phyloP scores from a whole-genome alignment of 768 basidiomycete species.

The Russula sp. region DNA sequence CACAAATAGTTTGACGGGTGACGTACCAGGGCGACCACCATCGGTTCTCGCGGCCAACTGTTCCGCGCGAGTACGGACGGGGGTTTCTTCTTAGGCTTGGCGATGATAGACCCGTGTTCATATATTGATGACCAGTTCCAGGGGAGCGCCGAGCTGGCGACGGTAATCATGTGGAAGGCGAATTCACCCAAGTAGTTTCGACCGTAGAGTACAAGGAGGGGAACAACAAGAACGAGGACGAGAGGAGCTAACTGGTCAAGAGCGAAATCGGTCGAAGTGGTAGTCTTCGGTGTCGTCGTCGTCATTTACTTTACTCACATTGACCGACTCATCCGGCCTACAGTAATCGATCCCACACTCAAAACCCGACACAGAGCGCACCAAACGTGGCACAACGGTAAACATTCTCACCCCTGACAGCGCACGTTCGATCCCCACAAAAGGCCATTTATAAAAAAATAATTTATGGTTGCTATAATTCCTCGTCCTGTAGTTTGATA shows the following conservation, averaged over 20 bases:
- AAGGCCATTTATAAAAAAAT: neutral
- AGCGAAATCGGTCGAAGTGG: constrained; percentile 30
- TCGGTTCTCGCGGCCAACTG: constrained; percentile 50
- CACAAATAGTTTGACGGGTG: neutral
- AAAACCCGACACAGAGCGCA: neutral
- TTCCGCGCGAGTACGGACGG: constrained; percentile 51
- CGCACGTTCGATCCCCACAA: constrained; percentile 6
- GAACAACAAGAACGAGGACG: constrained; percentile 48
- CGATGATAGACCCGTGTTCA: constrained; percentile 30
- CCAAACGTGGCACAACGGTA: constrained; percentile 5
- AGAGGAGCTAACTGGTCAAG: constrained; percentile 61
- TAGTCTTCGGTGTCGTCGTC: constrained; percentile 10
- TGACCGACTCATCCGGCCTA: neutral
- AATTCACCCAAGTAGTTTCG: constrained; percentile 35
- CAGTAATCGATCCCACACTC: neutral
- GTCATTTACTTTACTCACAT: constrained; percentile 20
- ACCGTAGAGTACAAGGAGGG: constrained; percentile 38
- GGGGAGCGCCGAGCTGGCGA: constrained; percentile 51
- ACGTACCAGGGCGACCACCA: constrained; percentile 37
- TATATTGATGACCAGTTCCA: constrained; percentile 54
- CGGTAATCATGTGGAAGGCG: constrained; percentile 55
- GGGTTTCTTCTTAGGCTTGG: constrained; percentile 50
- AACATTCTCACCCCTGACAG: neutral
- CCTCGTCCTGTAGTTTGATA: neutral
- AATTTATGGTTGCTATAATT: neutral